Evolutionary conservation across 257 asterid species (phyloP).

Genomic region (Echites panduratus): DNA sequence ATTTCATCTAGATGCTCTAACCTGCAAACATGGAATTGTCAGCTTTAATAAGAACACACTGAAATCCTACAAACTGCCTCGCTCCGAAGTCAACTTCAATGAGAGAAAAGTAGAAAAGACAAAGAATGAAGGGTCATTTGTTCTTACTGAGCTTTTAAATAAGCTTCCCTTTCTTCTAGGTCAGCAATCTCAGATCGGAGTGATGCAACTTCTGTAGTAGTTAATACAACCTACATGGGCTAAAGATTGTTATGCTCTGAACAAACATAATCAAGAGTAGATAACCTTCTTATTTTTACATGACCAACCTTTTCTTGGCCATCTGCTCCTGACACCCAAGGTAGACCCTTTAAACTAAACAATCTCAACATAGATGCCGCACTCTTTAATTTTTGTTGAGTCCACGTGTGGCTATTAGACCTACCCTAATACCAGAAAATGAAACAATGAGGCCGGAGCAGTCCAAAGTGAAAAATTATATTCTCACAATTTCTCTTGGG

Average conservation of each 20-base stretch:
- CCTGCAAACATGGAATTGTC: constrained; percentile 34
- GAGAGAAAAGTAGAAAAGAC: constrained; percentile 5
- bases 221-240: constrained; percentile 57
- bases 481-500: constrained; percentile 3
- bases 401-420: constrained; percentile 34
- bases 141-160: constrained; percentile 84
- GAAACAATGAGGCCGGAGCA: constrained; percentile 12
- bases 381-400: constrained; percentile 40
- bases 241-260: not conserved
- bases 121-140: constrained; percentile 6
- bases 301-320: constrained; percentile 70
- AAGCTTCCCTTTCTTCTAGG: constrained; percentile 84
- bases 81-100: not conserved
- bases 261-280: not conserved
- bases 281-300: not conserved
- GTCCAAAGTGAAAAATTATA: constrained; percentile 5
- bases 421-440: constrained; percentile 35
- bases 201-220: constrained; percentile 85
- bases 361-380: constrained; percentile 71
- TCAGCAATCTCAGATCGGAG: constrained; percentile 83
- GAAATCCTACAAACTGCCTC: not conserved
- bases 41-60: not conserved
- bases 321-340: constrained; percentile 64
- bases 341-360: constrained; percentile 58
- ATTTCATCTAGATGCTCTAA: constrained; percentile 87